These are phyloP conservation scores for Actinidia arguta DNA, from an alignment of 179 eudicot species.

Conservation along the genomic window DNA sequence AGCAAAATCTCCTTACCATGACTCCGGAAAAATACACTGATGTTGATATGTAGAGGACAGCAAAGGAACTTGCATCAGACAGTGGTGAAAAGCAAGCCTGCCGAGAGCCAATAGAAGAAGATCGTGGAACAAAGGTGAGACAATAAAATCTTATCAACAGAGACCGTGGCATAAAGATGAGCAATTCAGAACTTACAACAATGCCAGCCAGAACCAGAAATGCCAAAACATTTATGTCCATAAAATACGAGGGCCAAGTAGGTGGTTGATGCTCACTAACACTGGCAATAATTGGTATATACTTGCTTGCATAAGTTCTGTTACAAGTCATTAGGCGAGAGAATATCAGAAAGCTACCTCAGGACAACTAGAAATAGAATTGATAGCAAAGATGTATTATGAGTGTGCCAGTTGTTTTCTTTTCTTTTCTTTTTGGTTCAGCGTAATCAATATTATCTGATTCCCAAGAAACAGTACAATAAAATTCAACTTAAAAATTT, in stretches of 20 bases:
- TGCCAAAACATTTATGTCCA: constrained; percentile 98
- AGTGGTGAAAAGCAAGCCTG: constrained; percentile 98
- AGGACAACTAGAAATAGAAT: constrained; percentile 9
- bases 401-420: neutral
- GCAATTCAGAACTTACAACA: constrained; percentile 65
- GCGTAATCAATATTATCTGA: neutral
- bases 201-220: constrained; percentile 99
- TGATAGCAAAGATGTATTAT: neutral
- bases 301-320: constrained; percentile 99
- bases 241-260: constrained; percentile 99
- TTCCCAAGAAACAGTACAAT: no score
- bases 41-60: constrained; percentile 85
- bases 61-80: constrained; percentile 97
- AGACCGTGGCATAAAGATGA: constrained; percentile 10
- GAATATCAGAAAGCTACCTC: constrained; percentile 11
- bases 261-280: constrained; percentile 99
- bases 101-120: constrained; percentile 21
- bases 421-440: neutral
- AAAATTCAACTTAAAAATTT: no score
- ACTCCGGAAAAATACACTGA: constrained; percentile 99
- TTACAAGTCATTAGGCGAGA: constrained; percentile 7
- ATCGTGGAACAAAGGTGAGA: neutral
- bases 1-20: constrained; percentile 63
- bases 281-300: constrained; percentile 98
- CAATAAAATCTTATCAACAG: constrained; percentile 6